Evolutionary conservation across 768 basidiomycete species (phyloP).

Genomic region (Artomyces pyxidatus): DNA sequence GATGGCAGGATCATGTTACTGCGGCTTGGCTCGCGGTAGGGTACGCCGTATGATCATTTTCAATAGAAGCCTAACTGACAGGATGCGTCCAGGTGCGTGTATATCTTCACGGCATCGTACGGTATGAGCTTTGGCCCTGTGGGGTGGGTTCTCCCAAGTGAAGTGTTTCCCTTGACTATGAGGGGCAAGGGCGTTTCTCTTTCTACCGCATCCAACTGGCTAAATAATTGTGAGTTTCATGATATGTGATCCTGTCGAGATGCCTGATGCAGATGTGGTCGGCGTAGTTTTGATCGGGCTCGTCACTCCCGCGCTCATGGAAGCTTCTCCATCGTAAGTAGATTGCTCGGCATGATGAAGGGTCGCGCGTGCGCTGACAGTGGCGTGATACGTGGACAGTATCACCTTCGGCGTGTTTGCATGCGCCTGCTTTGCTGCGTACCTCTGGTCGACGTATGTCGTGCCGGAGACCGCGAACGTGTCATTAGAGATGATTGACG

Average conservation of each 20-base stretch:
- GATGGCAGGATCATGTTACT: slow-evolving; percentile 49
- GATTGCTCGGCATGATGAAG: neutral
- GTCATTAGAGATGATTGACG: slow-evolving; percentile 71
- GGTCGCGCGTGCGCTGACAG: too few relatives aligned
- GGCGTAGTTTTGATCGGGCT: slow-evolving; percentile 65
- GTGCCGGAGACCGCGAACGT: slow-evolving; percentile 77
- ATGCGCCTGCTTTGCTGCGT: slow-evolving; percentile 53
- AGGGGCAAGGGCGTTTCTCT: slow-evolving; percentile 77
- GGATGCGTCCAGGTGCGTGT: slow-evolving; percentile 38
- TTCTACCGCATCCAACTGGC: slow-evolving; percentile 81
- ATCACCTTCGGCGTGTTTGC: slow-evolving; percentile 65
- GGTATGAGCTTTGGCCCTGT: slow-evolving; percentile 74
- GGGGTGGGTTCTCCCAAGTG: slow-evolving; percentile 78
- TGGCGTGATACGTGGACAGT: slow-evolving; percentile 30
- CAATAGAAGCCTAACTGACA: too few relatives aligned
- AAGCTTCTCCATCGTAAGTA: slow-evolving; percentile 48
- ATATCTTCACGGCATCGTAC: slow-evolving; percentile 70
- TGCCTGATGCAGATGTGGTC: neutral
- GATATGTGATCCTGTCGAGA: neutral
- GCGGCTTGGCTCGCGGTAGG: slow-evolving; percentile 66
- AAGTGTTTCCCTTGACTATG: slow-evolving; percentile 75
- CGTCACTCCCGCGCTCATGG: slow-evolving; percentile 58
- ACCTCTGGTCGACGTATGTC: slow-evolving; percentile 59
- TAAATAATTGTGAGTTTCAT: slow-evolving; percentile 53
- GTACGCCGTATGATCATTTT: too few relatives aligned